Base-by-base conservation (phyloP, 2,329 filamentous ascomycete species). In the Elsinoe perseae region DNA sequence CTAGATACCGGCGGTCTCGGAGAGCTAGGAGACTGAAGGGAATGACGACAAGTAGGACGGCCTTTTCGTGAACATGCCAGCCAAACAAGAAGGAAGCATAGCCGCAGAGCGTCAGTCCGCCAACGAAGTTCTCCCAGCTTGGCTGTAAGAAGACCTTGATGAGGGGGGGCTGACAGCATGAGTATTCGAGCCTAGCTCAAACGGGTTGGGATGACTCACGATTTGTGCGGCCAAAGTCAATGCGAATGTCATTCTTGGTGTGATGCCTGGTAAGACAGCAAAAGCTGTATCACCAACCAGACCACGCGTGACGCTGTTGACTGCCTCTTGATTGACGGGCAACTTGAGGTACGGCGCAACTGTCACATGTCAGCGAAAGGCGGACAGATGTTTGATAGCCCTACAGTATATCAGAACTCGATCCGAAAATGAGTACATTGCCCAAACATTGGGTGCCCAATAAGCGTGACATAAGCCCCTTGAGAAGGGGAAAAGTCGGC, bases 31-130 rank as follows among this genome's bases (percentile, higher is more conserved):
- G 80, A 63, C 88, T 95, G 76, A 97, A 97, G 0, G 93, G 93
- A 50, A 97, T 87, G 62, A 98, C 90, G 66, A 97, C 86, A 18
- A 97, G 81, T 20, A 98, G 80, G 57, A 98, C 87, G 1, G 93
- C 93, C 72, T 98, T 98, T 69, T 98, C 93, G 65, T 98, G 93
- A 7, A 98, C 93, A 67, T 98, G 93, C 90, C 92, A 98, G 57
- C 93, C 92, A 64, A 97, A 97, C 8, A 98, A 79, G 73, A 98
- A 98, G 0, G 92, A 96, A 0, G 92, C 87, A 68, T 96, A 98
- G 58, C 89, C 93, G 66, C 93, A 97, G 14, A 97, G 82, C 0
- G 92, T 96, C 43, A 95, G 81, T 0, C 89, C 86, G 2, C 89
- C 89, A 40, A 97, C 80, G 68, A 98, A 97, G 56, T 81, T 86